Conservation (phyloP, 768 basidiomycete genomes). For the Amanita pseudoporphyria region DNA sequence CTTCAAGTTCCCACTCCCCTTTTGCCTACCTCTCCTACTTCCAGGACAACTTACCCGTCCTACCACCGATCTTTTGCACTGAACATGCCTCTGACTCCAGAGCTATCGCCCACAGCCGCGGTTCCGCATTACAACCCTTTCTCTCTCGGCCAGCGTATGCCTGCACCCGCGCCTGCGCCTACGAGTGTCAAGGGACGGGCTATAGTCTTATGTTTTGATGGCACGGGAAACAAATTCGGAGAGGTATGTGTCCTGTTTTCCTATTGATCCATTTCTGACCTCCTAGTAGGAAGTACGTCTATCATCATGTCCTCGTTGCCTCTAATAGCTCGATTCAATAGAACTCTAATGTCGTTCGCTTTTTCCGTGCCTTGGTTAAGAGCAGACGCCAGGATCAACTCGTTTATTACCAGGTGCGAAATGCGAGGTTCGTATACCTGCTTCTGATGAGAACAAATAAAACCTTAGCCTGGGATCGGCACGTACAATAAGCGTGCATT, state of each 20-base stretch:
- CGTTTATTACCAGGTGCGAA: conserved; percentile 13
- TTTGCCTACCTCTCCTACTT: too few relatives aligned
- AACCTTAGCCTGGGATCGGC: conserved; percentile 16
- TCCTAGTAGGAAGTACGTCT: background rate
- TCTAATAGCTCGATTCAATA: background rate
- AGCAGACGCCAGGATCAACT: background rate
- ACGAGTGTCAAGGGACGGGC: background rate
- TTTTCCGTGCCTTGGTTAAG: conserved; percentile 3
- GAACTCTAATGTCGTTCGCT: conserved; percentile 6
- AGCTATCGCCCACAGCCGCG: too few relatives aligned
- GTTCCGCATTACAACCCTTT: too few relatives aligned
- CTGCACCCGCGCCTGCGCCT: too few relatives aligned
- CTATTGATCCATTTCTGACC: background rate
- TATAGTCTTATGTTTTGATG: conserved; percentile 1
- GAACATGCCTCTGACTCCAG: too few relatives aligned
- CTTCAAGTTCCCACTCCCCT: too few relatives aligned
- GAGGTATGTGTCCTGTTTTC: background rate
- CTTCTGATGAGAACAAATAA: background rate
- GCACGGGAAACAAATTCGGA: conserved; percentile 5
- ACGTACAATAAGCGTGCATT: conserved; percentile 17
- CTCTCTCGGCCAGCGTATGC: too few relatives aligned
- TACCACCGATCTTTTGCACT: too few relatives aligned
- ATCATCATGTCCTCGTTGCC: too few relatives aligned
- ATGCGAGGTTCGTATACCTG: background rate
- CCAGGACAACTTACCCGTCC: too few relatives aligned